These are phyloP conservation scores for Lablab purpureus DNA, from an alignment of 306 rosid genomes.

Conservation along the genomic window DNA sequence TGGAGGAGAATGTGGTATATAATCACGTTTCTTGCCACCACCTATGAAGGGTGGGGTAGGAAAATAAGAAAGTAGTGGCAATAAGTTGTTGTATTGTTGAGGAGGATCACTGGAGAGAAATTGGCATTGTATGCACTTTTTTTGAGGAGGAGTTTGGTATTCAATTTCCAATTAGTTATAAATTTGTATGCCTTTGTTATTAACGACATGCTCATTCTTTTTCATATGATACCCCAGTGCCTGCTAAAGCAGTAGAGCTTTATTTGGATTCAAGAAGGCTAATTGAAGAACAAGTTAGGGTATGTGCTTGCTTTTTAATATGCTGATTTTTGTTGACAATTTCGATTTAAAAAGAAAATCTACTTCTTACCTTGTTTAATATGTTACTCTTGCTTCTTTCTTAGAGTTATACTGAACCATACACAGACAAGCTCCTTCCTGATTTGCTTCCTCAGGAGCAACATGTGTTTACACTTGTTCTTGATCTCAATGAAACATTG, in stretches of 20 bases:
- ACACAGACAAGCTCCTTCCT: constrained; percentile 95
- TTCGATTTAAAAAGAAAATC: neutral
- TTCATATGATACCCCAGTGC: constrained; percentile 62
- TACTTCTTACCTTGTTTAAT: constrained; percentile 11
- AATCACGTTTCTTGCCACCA: neutral
- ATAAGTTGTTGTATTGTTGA: neutral
- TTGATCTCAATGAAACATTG: constrained; percentile 93
- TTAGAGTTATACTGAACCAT: constrained; percentile 90
- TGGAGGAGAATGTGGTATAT: constrained; percentile 11
- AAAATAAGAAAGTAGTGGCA: neutral
- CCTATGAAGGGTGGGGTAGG: neutral
- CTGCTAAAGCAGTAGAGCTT: constrained; percentile 78
- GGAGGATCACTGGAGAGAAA: constrained; percentile 10
- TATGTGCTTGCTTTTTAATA: constrained; percentile 45
- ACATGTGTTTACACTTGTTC: constrained; percentile 91
- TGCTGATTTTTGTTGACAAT: constrained; percentile 11
- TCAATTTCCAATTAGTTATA: neutral
- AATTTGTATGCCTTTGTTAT: constrained; percentile 16
- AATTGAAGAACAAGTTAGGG: constrained; percentile 84
- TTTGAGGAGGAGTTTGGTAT: neutral
- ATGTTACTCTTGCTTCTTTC: constrained; percentile 36
- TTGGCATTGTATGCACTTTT: neutral
- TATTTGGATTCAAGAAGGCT: constrained; percentile 86
- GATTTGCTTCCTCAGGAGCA: constrained; percentile 87
- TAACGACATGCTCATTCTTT: constrained; percentile 43